These are phyloP conservation scores for Scedosporium boydii DNA, from an alignment of 2,329 filamentous ascomycete genomes.

Conservation along the genomic window DNA sequence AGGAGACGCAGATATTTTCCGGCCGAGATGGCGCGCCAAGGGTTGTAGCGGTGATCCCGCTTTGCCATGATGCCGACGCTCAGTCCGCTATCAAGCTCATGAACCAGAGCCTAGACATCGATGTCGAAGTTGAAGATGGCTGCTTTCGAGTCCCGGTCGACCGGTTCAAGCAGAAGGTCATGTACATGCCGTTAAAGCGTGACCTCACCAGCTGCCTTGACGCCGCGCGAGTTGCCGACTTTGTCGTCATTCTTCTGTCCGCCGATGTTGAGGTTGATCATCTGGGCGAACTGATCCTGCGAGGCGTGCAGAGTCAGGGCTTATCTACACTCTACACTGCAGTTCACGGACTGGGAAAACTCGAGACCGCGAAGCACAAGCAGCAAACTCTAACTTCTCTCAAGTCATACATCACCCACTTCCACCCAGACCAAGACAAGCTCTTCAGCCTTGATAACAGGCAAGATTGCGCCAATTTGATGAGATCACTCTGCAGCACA, in stretches of 20 bases:
- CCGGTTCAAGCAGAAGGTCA: conserved; percentile 88
- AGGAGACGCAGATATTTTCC: conserved; percentile 71
- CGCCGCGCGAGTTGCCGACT: conserved; percentile 81
- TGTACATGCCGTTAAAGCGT: conserved; percentile 67
- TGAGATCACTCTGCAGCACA: conserved; percentile 83
- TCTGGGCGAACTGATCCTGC: conserved; percentile 74
- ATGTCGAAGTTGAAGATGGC: conserved; percentile 50
- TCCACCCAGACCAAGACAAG: conserved; percentile 87
- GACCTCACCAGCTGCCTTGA: conserved; percentile 74
- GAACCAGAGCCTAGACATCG: conserved; percentile 72
- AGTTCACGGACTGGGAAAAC: conserved; percentile 67
- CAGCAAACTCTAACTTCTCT: conserved; percentile 70
- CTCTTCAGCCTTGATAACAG: conserved; percentile 79
- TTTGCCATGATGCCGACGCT: conserved; percentile 65
- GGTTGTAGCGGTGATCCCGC: conserved; percentile 77
- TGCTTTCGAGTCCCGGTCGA: conserved; percentile 64
- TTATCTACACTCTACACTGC: conserved; percentile 85
- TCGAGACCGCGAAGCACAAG: conserved; percentile 72
- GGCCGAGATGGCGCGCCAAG: conserved; percentile 80
- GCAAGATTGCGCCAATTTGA: conserved; percentile 84
- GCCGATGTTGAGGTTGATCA: conserved; percentile 76
- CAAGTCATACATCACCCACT: conserved; percentile 88
- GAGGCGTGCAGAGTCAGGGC: conserved; percentile 85
- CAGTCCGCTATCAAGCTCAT: conserved; percentile 58
- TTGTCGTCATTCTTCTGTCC: conserved; percentile 78